Evolutionary conservation across 495 filamentous ascomycete genomes (phyloP).

Genomic region (Viridothelium virens): DNA sequence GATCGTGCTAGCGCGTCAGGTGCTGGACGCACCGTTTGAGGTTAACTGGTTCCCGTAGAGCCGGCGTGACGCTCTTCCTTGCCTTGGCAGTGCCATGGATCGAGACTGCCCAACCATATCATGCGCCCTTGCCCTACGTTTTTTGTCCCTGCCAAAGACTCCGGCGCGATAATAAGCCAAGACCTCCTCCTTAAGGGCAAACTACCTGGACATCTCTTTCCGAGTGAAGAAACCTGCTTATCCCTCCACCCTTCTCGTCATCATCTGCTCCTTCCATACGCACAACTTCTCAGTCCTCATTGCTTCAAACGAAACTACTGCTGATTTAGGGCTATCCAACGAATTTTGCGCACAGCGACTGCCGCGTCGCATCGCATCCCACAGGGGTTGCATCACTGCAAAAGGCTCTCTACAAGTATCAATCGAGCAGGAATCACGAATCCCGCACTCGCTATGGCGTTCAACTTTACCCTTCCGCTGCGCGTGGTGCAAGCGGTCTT

Average conservation of each 20-base stretch:
- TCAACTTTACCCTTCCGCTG: constrained; percentile 51
- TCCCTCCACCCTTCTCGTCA: background rate
- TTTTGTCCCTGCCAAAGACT: background rate
- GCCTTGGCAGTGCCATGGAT: background rate
- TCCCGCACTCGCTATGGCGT: constrained; percentile 30
- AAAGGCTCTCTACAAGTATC: background rate
- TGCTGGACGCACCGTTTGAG: background rate
- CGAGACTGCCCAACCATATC: background rate
- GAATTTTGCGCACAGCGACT: background rate
- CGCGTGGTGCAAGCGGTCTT: constrained; percentile 59
- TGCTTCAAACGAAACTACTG: background rate
- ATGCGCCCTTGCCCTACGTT: background rate
- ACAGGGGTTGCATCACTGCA: background rate
- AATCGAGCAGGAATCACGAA: background rate
- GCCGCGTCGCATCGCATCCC: background rate
- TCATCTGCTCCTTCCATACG: background rate
- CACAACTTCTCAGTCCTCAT: background rate
- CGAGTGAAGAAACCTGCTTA: background rate
- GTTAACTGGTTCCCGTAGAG: background rate
- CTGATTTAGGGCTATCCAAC: background rate
- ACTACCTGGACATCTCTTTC: background rate
- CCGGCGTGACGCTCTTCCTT: background rate
- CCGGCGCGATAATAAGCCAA: background rate
- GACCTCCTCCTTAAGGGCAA: background rate
- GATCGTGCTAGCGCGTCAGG: background rate